These are phyloP conservation scores for Cucurbita ficifolia DNA, from an alignment of 306 rosid genomes.

Conservation along the genomic window DNA sequence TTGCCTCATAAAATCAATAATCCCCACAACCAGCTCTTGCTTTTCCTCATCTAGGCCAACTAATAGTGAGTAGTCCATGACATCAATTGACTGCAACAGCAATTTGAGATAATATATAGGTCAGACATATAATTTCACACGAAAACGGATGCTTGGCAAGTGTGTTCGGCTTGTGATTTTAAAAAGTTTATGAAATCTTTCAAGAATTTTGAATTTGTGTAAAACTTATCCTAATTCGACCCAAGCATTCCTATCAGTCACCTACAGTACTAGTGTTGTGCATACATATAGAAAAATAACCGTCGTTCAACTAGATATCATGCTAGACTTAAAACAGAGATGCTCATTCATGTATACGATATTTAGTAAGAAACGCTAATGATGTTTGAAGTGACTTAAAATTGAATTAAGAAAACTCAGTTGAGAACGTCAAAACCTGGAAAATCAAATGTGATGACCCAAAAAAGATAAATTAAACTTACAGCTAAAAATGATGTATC, in stretches of 20 bases:
- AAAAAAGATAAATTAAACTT: conserved; percentile 23
- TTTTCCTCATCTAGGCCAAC: conserved; percentile 92
- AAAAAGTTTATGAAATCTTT: neutral
- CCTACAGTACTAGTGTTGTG: neutral
- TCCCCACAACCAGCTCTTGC: conserved; percentile 83
- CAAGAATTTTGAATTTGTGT: neutral
- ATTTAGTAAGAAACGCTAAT: neutral
- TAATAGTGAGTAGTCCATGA: conserved; percentile 92
- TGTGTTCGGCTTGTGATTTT: neutral
- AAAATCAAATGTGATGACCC: neutral
- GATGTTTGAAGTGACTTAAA: neutral
- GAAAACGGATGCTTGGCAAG: neutral
- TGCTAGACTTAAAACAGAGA: neutral
- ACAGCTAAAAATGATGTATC: conserved; percentile 93
- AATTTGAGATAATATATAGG: neutral
- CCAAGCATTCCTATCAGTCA: neutral
- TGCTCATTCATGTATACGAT: neutral
- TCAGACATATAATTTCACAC: neutral
- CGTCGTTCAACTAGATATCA: neutral
- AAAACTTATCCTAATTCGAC: neutral
- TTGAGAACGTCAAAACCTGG: neutral
- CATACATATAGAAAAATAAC: neutral
- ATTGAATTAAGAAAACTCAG: neutral
- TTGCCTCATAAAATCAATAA: conserved; percentile 95
- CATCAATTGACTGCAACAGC: conserved; percentile 64